Evolutionary conservation across 768 basidiomycete genomes (phyloP).

Genomic region (Lentinula sp.): DNA sequence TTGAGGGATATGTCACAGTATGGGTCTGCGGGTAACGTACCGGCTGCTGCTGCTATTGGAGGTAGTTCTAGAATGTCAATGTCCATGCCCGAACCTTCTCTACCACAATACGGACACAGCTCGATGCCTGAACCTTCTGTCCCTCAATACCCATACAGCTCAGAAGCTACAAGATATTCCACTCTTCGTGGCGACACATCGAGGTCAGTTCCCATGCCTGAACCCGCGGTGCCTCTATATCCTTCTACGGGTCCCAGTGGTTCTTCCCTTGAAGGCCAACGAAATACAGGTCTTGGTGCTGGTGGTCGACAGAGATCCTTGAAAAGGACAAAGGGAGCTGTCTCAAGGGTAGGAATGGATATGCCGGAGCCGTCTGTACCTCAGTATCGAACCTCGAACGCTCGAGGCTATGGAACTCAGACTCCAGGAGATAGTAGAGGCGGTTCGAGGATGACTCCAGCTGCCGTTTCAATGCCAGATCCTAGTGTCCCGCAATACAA

Average conservation of each 20-base stretch:
- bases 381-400: not conserved
- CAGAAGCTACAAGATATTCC: not conserved
- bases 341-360: not conserved
- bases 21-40: not conserved
- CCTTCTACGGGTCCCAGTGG: not conserved
- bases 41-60: not conserved
- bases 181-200: not conserved
- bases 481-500: not conserved
- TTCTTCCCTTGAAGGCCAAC: not conserved
- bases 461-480: not conserved
- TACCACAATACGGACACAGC: not conserved
- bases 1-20: not conserved
- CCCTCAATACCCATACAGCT: not conserved
- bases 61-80: not conserved
- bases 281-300: not conserved
- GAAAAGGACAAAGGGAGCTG: not conserved
- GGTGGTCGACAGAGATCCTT: not conserved
- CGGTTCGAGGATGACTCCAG: not conserved
- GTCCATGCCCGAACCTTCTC: not conserved
- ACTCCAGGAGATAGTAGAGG: not conserved
- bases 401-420: not conserved
- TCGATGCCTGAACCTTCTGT: constrained; percentile 2
- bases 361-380: not conserved
- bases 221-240: not conserved
- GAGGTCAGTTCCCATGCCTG: not conserved